phyloP scores from a whole-genome alignment of 129 eudicot species.

The Solidago caesia region DNA sequence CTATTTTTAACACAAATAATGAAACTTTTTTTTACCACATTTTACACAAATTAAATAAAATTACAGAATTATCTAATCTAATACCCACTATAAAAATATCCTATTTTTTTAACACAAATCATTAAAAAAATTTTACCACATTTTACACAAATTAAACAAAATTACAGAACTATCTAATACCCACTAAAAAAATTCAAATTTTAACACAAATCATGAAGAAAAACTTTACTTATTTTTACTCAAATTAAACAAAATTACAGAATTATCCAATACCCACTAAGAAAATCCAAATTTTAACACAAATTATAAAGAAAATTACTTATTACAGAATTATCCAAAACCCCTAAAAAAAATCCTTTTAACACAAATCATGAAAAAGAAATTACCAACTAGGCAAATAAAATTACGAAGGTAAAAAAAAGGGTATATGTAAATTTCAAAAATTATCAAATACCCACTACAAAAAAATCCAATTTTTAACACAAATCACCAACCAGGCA shows the following conservation, averaged over 20 bases:
- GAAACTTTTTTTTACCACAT: no score
- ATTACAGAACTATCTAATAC: no score
- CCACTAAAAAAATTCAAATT: background rate
- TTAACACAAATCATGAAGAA: no score
- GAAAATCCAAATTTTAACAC: background rate
- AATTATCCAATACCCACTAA: no score
- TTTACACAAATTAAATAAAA: no score
- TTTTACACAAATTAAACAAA: no score
- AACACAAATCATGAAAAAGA: background rate
- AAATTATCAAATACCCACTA: background rate
- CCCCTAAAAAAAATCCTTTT: background rate
- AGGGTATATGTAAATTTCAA: background rate
- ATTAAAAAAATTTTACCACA: background rate
- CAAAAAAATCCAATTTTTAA: background rate
- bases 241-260: no score
- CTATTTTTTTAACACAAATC: background rate
- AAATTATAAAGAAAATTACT: background rate
- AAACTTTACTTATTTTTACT: background rate
- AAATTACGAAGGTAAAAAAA: background rate
- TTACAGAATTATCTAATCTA: no score
- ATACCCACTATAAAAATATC: background rate
- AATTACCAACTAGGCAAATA: background rate
- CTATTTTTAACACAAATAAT: no score
- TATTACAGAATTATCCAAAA: background rate
- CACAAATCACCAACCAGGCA: constrained; percentile 13